Percentiles rank a stretch among this genome's conserved stretches.
Conservation (phyloP, 2,329 filamentous ascomycete genomes). For the Coniochaeta prunicola region DNA sequence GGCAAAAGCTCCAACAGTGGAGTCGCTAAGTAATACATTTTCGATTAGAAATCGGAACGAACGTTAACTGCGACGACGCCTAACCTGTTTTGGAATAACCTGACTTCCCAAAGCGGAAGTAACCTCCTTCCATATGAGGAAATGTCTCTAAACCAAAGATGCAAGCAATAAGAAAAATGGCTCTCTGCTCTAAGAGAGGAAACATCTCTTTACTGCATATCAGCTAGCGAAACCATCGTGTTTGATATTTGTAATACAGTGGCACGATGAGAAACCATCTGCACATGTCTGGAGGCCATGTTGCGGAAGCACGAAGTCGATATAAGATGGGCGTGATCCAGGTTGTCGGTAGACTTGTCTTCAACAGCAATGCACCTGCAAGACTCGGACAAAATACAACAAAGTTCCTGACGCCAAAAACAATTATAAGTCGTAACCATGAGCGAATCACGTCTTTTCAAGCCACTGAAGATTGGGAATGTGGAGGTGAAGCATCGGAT, state of each 20-base stretch:
- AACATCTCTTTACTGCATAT: neutral
- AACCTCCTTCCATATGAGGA: neutral
- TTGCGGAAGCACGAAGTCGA: too few relatives aligned
- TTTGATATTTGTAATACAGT: too few relatives aligned
- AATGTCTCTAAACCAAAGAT: neutral
- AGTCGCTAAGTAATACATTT: neutral
- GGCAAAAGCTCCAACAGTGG: neutral
- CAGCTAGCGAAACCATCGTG: neutral
- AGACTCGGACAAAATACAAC: too few relatives aligned
- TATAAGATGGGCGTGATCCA: too few relatives aligned
- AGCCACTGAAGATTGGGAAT: slow-evolving; percentile 35
- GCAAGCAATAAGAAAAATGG: too few relatives aligned
- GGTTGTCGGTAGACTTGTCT: too few relatives aligned
- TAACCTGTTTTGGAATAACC: neutral
- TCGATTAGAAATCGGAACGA: neutral
- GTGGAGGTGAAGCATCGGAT: slow-evolving; percentile 43
- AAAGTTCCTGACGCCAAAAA: too few relatives aligned
- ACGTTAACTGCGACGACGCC: too few relatives aligned
- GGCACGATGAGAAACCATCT: too few relatives aligned
- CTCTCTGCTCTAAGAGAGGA: neutral
- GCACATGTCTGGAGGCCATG: too few relatives aligned
- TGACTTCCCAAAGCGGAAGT: neutral
- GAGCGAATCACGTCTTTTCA: slow-evolving; percentile 34
- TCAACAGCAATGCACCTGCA: too few relatives aligned
- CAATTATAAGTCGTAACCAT: too few relatives aligned